phyloP scores from a whole-genome alignment of 1,139 yeast species.

The Yarrowia galli region DNA sequence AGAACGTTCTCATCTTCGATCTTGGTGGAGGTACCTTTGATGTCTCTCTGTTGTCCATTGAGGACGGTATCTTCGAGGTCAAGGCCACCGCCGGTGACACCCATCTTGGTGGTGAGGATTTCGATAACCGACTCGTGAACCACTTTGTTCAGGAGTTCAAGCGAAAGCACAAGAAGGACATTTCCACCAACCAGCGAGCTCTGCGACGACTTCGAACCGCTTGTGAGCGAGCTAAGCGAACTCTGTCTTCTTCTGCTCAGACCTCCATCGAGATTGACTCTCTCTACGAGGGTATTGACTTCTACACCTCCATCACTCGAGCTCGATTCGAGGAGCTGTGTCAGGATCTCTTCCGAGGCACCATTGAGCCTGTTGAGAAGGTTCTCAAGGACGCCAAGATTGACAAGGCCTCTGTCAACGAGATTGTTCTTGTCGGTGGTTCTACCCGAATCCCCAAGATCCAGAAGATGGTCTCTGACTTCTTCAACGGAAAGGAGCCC shows the following conservation, averaged over 20 bases:
- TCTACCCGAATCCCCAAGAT: conserved; percentile 99
- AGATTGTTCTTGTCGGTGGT: conserved; percentile 99
- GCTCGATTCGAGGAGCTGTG: conserved; percentile 99
- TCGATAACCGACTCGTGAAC: conserved; percentile 94
- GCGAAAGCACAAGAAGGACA: conserved; percentile 94
- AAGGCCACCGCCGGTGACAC: conserved; percentile 99
- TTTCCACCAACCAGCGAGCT: conserved; percentile 92
- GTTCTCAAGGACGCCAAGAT: conserved; percentile 95
- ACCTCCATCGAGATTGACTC: conserved; percentile 98
- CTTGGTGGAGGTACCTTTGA: conserved; percentile 99
- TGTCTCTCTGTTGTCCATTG: conserved; percentile 94
- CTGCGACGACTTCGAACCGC: conserved; percentile 98
- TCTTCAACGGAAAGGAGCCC: conserved; percentile 97
- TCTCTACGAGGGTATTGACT: conserved; percentile 93
- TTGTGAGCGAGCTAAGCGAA: conserved; percentile 99
- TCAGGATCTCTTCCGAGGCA: conserved; percentile 93
- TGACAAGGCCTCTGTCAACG: conserved; percentile 87
- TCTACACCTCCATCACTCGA: conserved; percentile 96
- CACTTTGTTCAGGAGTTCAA: conserved; percentile 95
- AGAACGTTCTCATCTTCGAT: conserved; percentile 90
- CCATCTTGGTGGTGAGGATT: conserved; percentile 99
- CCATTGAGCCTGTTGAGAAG: conserved; percentile 97
- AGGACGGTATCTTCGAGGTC: conserved; percentile 99
- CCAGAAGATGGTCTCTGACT: conserved; percentile 96
- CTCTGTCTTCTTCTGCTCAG: conserved; percentile 95